Conservation (phyloP, 2,329 filamentous ascomycete genomes). For the Pyricularia grisea region DNA sequence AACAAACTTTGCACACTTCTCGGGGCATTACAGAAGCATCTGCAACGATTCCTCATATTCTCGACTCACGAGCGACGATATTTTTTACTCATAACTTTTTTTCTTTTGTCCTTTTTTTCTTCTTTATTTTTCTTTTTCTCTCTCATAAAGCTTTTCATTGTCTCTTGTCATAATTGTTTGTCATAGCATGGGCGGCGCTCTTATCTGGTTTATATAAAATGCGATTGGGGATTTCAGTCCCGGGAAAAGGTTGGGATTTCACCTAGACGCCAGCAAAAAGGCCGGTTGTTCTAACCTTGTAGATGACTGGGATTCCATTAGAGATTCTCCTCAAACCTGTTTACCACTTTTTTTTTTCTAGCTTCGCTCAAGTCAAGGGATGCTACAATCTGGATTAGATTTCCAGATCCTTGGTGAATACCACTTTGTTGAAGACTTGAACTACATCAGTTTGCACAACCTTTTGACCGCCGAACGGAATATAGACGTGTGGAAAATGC, state of each 20-base stretch:
- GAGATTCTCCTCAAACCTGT: background rate
- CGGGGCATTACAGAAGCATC: background rate
- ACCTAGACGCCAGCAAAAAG: background rate
- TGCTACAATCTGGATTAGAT: background rate
- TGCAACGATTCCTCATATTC: slow-evolving; percentile 7
- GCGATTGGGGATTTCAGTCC: background rate
- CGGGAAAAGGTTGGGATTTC: background rate
- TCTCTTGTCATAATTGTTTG: slow-evolving; percentile 4
- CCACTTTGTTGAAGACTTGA: background rate
- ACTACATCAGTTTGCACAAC: background rate
- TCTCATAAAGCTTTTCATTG: slow-evolving; percentile 4
- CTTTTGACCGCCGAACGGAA: background rate
- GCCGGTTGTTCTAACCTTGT: background rate
- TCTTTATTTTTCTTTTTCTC: no score
- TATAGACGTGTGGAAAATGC: background rate
- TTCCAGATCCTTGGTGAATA: background rate
- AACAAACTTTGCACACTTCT: background rate
- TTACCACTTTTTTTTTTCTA: background rate
- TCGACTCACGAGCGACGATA: background rate
- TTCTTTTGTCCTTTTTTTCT: slow-evolving; percentile 8
- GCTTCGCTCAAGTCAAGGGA: no score
- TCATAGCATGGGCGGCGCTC: background rate
- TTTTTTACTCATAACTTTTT: slow-evolving; percentile 3
- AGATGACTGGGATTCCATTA: background rate
- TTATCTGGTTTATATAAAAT: background rate